Percentiles rank a stretch among this genome's conserved stretches.
phyloP scores from a whole-genome alignment of 2,329 filamentous ascomycete species.

The Fusarium piperis region DNA sequence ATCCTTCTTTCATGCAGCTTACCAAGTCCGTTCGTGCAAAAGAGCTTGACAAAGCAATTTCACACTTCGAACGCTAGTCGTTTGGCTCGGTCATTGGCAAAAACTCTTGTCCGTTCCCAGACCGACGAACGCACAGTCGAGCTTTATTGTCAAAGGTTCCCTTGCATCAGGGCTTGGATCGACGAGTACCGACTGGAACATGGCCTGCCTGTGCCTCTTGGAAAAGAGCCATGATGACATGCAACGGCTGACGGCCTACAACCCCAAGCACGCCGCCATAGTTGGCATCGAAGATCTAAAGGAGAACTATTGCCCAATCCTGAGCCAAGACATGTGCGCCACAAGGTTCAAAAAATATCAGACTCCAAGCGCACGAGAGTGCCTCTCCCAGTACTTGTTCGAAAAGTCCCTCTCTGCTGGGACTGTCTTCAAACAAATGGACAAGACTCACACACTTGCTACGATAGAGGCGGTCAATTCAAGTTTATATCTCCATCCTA shows the following conservation, averaged over 20 bases:
- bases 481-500: not conserved
- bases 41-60: not conserved
- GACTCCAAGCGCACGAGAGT: not conserved
- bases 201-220: not conserved
- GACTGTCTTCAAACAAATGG: not conserved
- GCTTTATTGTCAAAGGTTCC: not conserved
- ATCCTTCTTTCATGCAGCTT: no score
- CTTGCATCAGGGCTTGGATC: not conserved
- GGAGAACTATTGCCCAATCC: not conserved
- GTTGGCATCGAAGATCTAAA: not conserved
- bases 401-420: not conserved
- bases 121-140: not conserved
- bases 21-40: no score
- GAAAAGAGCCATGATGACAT: not conserved
- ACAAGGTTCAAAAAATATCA: fast-evolving
- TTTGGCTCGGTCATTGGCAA: not conserved
- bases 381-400: not conserved
- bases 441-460: not conserved
- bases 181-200: not conserved
- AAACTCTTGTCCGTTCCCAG: not conserved
- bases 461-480: no score
- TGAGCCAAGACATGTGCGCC: not conserved
- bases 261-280: not conserved
- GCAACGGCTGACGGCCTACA: not conserved
- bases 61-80: not conserved